Evolutionary conservation across 108 stramenopile genomes (phyloP), one percentile per base, ranked within the genome.

Genomic region (Schizochytrium sp.): DNA sequence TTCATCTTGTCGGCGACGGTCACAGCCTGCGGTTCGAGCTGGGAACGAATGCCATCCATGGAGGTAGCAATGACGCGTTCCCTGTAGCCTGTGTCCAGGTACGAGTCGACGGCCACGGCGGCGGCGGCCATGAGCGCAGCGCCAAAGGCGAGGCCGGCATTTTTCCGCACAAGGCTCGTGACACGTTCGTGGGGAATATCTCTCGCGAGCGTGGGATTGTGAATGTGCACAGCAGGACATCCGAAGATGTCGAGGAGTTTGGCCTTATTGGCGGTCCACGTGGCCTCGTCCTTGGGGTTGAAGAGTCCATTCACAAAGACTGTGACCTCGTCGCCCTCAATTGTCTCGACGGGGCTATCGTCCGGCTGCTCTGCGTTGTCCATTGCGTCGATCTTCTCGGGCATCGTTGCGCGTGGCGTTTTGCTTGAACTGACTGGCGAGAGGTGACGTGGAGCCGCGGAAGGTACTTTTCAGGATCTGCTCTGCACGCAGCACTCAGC

Each of bases 231-330:
- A 28, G 76, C 76, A 6, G 45, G 76, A 53, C 76, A 83, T 12
- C 28, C 48, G 48, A 83, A 83, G 4, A 83, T 47, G 25, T 12
- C 45, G 43, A 21, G 6, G 23, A 83, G 51, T 4, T n/a, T 47
- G n/a, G 8, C 4, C 45, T 53, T 18, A 3, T 53, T 23, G 6
- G 45, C 12, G 19, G 76, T 28, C 76, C 76, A 83, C 48, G 48
- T 53, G 25, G 45, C 76, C 51, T 83, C 23, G 48, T 83, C 76
- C 76, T 83, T 83, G 16, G 76, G 76, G 51, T 47, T 83, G 4
- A 83, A 83, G 10, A 83, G n/a, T 8, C 76, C 76, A 23, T 83
- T 83, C 51, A 83, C 76, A 45, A 83, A 83, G 19, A 83, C 76
- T 6, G 76, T 83, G 19, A 53, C 63, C 63, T 41, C 63, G 63